Percentiles rank a stretch among this genome's conserved stretches.
Conservation (phyloP, 768 basidiomycete species). For the Tricholoma furcatifolium region DNA sequence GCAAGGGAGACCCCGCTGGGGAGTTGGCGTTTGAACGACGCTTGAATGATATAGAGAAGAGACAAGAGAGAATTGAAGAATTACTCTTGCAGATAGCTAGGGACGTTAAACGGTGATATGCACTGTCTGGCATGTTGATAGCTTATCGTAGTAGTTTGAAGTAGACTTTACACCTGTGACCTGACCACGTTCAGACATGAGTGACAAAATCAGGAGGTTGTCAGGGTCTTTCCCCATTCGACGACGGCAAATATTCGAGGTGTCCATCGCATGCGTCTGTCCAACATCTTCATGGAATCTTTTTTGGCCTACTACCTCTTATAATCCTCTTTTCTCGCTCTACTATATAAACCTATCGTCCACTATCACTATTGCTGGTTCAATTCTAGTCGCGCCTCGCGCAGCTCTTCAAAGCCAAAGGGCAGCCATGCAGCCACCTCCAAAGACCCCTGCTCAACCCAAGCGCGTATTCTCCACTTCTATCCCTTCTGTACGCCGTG, state of each 20-base stretch:
- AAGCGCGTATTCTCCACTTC: slow-evolving; percentile 28
- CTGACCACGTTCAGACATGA: too few species aligned
- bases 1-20: slow-evolving; percentile 4
- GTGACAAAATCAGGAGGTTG: neutral
- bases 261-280: slow-evolving; percentile 1
- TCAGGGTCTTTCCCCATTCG: slow-evolving; percentile 12
- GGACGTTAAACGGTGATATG: slow-evolving; percentile 16
- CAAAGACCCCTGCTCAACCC: slow-evolving; percentile 20
- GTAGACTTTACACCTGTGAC: too few species aligned
- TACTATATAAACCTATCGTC: neutral
- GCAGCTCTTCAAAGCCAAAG: neutral
- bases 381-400: slow-evolving; percentile 7
- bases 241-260: slow-evolving; percentile 5
- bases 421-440: slow-evolving; percentile 14
- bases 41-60: slow-evolving; percentile 38
- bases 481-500: slow-evolving; percentile 25
- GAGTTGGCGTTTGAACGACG: slow-evolving; percentile 13
- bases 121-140: neutral
- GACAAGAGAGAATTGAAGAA: slow-evolving; percentile 46
- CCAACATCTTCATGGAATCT: neutral
- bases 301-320: slow-evolving; percentile 1
- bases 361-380: slow-evolving; percentile 11
- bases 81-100: slow-evolving; percentile 38
- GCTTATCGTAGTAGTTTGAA: neutral
- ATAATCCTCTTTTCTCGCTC: neutral